These are phyloP conservation scores for Trichoderma sp. DNA, from an alignment of 2,329 filamentous ascomycete species.

Conservation along the genomic window DNA sequence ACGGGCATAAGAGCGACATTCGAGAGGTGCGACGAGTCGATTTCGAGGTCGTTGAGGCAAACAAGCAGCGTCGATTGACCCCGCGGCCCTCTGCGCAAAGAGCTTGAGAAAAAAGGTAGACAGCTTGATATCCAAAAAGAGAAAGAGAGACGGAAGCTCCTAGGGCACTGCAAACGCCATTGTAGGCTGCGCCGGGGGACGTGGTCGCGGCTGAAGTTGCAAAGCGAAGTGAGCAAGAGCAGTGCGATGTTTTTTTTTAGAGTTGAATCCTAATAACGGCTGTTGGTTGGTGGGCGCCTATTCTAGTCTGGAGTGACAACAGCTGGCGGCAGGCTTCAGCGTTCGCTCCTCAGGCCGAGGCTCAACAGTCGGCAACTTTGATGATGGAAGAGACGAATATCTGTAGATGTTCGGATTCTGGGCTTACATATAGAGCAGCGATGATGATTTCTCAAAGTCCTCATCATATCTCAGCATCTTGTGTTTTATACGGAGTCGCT, in stretches of 20 bases:
- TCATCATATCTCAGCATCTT: not conserved
- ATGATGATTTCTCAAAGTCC: not conserved
- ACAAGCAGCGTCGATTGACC: not conserved
- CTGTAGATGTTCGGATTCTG: not conserved
- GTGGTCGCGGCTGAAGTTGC: not conserved
- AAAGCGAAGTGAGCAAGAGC: not conserved
- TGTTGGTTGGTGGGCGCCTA: not conserved
- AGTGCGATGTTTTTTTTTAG: not conserved
- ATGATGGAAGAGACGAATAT: not conserved
- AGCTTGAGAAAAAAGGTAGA: not conserved
- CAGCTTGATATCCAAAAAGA: not conserved
- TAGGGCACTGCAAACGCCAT: slow-evolving; percentile 13
- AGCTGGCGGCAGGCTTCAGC: not conserved
- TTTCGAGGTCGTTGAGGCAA: not conserved
- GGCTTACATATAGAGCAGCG: not conserved
- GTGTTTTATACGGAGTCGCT: not conserved
- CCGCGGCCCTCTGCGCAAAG: not conserved
- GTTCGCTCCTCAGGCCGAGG: not conserved
- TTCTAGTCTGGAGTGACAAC: not conserved
- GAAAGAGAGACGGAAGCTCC: not conserved
- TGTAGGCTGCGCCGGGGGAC: not conserved
- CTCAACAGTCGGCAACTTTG: not conserved
- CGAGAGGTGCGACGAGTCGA: not conserved
- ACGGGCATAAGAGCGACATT: not conserved
- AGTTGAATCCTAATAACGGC: not conserved